Conservation (phyloP, 352 stramenopile genomes). For the Elongisporangium senticosum region DNA sequence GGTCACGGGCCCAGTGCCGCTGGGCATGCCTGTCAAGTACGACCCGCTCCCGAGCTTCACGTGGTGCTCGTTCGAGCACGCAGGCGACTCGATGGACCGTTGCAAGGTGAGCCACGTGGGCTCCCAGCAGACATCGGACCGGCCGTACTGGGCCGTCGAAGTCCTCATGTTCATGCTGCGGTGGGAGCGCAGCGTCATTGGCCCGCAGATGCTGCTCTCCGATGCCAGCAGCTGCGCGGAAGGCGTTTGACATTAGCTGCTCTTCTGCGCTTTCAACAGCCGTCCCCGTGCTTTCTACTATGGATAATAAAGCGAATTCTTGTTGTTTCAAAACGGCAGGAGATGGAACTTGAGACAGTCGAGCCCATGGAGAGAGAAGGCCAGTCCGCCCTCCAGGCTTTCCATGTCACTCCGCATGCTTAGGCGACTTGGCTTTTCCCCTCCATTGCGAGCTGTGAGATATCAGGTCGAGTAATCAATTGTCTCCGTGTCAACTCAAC, state of each 20-base stretch:
- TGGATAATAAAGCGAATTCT: too few species aligned
- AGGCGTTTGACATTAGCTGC: conserved; percentile 5
- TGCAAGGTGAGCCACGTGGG: neutral
- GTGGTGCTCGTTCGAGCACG: neutral
- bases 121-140: neutral
- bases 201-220: conserved; percentile 14
- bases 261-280: neutral
- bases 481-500: too few species aligned
- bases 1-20: neutral
- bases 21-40: neutral
- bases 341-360: too few species aligned
- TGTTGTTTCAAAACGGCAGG: too few species aligned
- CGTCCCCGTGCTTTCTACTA: neutral
- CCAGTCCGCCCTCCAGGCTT: too few species aligned
- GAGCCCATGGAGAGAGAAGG: too few species aligned
- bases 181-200: neutral
- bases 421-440: too few species aligned
- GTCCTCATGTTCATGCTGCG: neutral
- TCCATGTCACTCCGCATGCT: too few species aligned
- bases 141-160: neutral
- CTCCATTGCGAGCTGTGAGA: neutral
- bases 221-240: conserved; percentile 29
- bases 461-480: neutral
- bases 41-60: neutral
- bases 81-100: neutral